phyloP scores from a whole-genome alignment of 768 basidiomycete species.

The Hygrophoropsis aurantiaca region DNA sequence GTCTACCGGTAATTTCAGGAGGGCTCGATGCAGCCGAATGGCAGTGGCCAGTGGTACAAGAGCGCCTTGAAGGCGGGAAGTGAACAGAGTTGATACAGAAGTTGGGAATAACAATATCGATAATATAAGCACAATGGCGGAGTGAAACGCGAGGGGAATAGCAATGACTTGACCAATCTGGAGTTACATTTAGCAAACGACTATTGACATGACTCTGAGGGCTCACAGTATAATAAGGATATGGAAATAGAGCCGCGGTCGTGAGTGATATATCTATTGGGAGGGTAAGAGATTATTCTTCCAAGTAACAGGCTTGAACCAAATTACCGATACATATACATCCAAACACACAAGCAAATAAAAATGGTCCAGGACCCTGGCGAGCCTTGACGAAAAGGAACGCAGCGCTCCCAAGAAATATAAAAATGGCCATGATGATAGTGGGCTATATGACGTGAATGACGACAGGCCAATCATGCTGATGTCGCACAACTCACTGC shows the following conservation, averaged over 20 bases:
- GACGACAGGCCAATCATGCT: too few species aligned
- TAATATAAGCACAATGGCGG: slow-evolving; percentile 49
- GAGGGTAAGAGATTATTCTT: slow-evolving; percentile 1
- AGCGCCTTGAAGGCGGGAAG: slow-evolving; percentile 45
- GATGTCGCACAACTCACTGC: slow-evolving; percentile 24
- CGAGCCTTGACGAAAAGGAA: slow-evolving; percentile 62
- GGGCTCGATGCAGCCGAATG: slow-evolving; percentile 44
- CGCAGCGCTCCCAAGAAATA: slow-evolving; percentile 58
- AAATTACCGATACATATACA: slow-evolving; percentile 58
- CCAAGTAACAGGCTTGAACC: not conserved
- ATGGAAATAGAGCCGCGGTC: slow-evolving; percentile 62
- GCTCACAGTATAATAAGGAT: slow-evolving; percentile 54
- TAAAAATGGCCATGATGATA: slow-evolving; percentile 58
- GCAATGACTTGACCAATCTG: slow-evolving; percentile 52
- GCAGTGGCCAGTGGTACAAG: slow-evolving; percentile 47
- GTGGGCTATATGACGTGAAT: slow-evolving; percentile 58
- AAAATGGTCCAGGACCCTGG: slow-evolving; percentile 62
- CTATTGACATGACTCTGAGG: not conserved
- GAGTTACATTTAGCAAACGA: slow-evolving; percentile 2
- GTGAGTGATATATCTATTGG: slow-evolving; percentile 56
- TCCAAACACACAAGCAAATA: slow-evolving; percentile 53
- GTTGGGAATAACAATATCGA: slow-evolving; percentile 62
- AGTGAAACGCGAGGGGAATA: slow-evolving; percentile 60
- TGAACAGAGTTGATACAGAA: slow-evolving; percentile 61
- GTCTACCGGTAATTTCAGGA: slow-evolving; percentile 43